Evolutionary conservation across 306 rosid species (phyloP), one percentile per base, ranked within the genome.

Genomic region (Astragalus glycyphyllos): DNA sequence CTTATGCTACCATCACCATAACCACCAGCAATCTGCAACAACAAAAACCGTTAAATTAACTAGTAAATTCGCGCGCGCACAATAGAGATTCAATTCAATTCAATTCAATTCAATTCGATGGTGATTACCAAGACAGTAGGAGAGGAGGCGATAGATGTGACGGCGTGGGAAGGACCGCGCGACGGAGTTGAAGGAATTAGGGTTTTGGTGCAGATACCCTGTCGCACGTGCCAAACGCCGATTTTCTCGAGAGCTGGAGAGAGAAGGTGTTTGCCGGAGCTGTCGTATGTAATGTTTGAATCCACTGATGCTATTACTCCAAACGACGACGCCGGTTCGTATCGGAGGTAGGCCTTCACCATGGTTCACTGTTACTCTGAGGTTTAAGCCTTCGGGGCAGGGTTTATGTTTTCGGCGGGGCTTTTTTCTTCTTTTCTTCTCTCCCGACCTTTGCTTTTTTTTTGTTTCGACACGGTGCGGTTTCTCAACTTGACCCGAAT

Each of bases 341-440:
- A 94, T 5, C 96, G 89, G 45, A 87, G 89, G 88, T 90, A 93
- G 12, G 94, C 57, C 79, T 93, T 93, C 85, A 93, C 98, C 98
- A 94, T 93, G 68, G 82, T 69, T 72, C 54, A 65, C 20, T 3
- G 66, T n/a, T 16, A 9, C 37, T 32, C 47, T 17, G 53, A 72
- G 78, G 80, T 77, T 82, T 82, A 69, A 47, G 68, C 5, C 16
- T 61, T 61, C 68, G 6, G 60, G 44, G 7, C 20, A 35, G 79
- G 79, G 82, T 72, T 77, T 81, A 76, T 66, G 65, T 7, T 64
- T 51, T 56, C 17, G 4, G 54, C n/a, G 5, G 4, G 13, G 7
- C 17, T 72, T 11, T 8, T 15, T 32, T 0, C 1, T 1, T 44
- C 4, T 0, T 35, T 12, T 26, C 1, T 12, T 26, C 11, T 3